Percentiles rank a stretch among this genome's conserved stretches.
These are phyloP conservation scores for Fusarium clavum DNA, from an alignment of 2,329 filamentous ascomycete species.

Conservation along the genomic window DNA sequence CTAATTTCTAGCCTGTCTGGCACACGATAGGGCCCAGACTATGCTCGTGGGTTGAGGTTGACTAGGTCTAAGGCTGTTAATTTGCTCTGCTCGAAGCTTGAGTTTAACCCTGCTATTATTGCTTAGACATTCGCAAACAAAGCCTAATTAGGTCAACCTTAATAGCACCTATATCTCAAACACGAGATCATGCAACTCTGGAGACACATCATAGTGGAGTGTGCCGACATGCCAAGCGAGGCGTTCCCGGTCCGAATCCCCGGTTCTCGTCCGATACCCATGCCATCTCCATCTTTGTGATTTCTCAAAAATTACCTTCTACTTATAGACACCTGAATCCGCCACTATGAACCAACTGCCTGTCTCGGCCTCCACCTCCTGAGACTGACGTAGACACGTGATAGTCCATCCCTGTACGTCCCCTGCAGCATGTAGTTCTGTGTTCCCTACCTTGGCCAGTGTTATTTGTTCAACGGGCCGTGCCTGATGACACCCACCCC, in stretches of 20 bases:
- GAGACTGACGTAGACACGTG: not conserved
- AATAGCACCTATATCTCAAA: not conserved
- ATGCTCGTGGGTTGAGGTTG: not conserved
- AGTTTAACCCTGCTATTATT: not conserved
- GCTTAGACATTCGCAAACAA: not conserved
- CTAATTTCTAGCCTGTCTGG: not conserved
- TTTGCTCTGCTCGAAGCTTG: not conserved
- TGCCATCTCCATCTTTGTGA: not conserved
- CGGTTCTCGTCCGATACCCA: not conserved
- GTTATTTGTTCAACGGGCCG: not conserved
- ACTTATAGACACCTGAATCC: not conserved
- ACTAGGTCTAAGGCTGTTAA: not conserved
- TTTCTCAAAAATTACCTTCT: not conserved
- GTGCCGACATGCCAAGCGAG: not conserved
- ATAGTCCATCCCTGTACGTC: too few species aligned
- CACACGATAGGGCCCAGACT: not conserved
- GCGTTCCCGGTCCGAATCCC: not conserved
- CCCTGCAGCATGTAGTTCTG: not conserved
- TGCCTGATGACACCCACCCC: not conserved
- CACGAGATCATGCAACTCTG: not conserved
- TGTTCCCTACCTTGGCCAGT: not conserved
- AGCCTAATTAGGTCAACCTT: not conserved
- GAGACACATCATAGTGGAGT: not conserved
- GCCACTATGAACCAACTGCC: not conserved
- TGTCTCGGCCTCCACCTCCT: not conserved